Conservation (phyloP, 495 filamentous ascomycete species). For the Trichoderma erinaceum region DNA sequence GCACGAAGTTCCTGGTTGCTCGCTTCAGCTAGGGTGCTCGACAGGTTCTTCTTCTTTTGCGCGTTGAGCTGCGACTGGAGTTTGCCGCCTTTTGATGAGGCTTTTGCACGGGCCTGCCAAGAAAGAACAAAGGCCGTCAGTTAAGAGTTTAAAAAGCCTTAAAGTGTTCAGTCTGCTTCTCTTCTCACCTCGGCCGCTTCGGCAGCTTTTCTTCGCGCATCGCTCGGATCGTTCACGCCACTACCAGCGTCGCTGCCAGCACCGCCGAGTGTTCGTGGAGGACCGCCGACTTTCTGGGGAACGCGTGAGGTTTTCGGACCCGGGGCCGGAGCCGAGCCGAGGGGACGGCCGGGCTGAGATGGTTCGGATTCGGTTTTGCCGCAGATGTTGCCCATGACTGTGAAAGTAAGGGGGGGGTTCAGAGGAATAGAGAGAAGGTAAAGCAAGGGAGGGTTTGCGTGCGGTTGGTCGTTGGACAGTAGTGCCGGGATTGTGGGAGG, state of each 20-base stretch:
- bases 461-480: background rate
- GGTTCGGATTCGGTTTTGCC: conserved; percentile 55
- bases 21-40: conserved; percentile 50
- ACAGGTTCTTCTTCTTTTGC: conserved; percentile 59
- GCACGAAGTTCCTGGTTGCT: conserved; percentile 51
- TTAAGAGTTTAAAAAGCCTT: background rate
- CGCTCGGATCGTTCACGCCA: conserved; percentile 28
- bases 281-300: conserved; percentile 38
- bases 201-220: conserved; percentile 56
- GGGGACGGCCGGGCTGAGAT: conserved; percentile 56
- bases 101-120: conserved; percentile 39
- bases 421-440: background rate
- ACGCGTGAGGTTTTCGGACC: conserved; percentile 23
- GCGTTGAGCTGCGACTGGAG: conserved; percentile 55
- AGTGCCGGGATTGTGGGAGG: too few relatives aligned
- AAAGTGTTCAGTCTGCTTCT: background rate
- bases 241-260: conserved; percentile 18
- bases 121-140: background rate
- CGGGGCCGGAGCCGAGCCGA: conserved; percentile 43
- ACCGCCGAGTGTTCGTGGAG: conserved; percentile 52
- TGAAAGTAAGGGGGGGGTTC: conserved; percentile 4
- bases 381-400: conserved; percentile 68
- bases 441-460: background rate
- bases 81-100: conserved; percentile 43
- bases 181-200: conserved; percentile 60